Evolutionary conservation across 371 early-diverging fungal species (phyloP).

Genomic region (Mucor racemosus): DNA sequence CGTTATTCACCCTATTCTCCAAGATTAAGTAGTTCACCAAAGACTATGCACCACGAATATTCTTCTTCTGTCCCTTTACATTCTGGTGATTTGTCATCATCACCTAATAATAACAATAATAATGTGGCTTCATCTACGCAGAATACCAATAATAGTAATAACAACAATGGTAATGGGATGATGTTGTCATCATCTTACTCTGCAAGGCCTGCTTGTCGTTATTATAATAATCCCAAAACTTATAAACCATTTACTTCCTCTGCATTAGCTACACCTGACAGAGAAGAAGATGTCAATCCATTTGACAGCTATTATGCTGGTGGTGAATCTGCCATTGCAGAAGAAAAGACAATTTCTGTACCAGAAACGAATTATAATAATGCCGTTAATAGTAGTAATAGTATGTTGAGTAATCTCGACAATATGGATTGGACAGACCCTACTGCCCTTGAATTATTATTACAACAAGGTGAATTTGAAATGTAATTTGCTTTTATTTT

Average conservation of each 20-base stretch:
- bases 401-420: not conserved
- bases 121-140: not conserved
- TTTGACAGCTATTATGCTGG: slow-evolving; percentile 28
- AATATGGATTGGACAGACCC: slow-evolving; percentile 24
- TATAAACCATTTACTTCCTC: slow-evolving; percentile 35
- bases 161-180: slow-evolving; percentile 5
- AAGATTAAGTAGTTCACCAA: slow-evolving; percentile 30
- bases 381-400: not conserved
- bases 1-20: slow-evolving; percentile 45
- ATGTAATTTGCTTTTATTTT: not conserved
- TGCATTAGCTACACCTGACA: slow-evolving; percentile 35
- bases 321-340: slow-evolving; percentile 12
- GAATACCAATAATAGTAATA: not conserved
- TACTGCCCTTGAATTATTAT: slow-evolving; percentile 13
- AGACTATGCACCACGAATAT: slow-evolving; percentile 12
- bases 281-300: slow-evolving; percentile 31
- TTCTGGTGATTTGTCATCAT: not conserved
- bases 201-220: slow-evolving; percentile 6
- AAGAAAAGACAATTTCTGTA: slow-evolving; percentile 11
- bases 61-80: slow-evolving; percentile 20
- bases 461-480: slow-evolving; percentile 18
- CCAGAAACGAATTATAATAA: not conserved
- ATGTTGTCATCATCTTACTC: slow-evolving; percentile 23
- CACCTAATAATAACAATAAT: slow-evolving; percentile 1
- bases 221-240: slow-evolving; percentile 18